A percentile compares a stretch with the other conserved stretches of the same genome.
These are phyloP conservation scores for Pugionium dolabratum DNA, from an alignment of 345 rosid species.

Conservation along the genomic window DNA sequence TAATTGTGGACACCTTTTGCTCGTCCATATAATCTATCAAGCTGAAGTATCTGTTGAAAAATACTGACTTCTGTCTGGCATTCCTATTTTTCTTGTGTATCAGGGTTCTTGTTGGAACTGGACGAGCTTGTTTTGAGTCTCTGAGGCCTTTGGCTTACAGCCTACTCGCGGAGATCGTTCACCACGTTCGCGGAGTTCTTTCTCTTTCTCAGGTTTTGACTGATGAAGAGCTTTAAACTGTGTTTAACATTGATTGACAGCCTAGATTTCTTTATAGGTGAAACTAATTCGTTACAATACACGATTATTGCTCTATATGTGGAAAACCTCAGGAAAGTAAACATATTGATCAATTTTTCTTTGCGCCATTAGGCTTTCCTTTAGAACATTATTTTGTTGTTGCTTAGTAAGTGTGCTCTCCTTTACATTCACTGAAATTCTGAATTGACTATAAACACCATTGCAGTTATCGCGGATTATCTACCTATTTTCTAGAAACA, in stretches of 20 bases:
- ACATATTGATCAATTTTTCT: constrained; percentile 11
- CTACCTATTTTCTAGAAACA: constrained; percentile 92
- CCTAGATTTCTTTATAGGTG: constrained; percentile 5
- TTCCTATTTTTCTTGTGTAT: constrained; percentile 17
- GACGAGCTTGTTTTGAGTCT: constrained; percentile 97
- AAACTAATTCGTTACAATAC: constrained; percentile 2
- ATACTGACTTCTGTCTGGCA: constrained; percentile 18
- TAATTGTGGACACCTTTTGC: constrained; percentile 6
- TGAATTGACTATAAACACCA: constrained; percentile 13
- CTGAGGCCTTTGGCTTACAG: constrained; percentile 98
- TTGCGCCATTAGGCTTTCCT: constrained; percentile 10
- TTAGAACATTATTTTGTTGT: not conserved
- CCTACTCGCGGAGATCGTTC: constrained; percentile 95
- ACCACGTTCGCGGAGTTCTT: constrained; percentile 92
- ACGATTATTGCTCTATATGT: constrained; percentile 17
- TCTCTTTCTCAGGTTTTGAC: constrained; percentile 73
- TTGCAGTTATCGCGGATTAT: constrained; percentile 93
- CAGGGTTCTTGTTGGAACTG: constrained; percentile 97
- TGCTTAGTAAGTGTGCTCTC: constrained; percentile 24
- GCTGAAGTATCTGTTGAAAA: constrained; percentile 12
- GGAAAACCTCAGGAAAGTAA: constrained; percentile 6
- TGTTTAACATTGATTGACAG: constrained; percentile 10
- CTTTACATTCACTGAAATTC: constrained; percentile 15
- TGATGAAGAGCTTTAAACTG: constrained; percentile 20
- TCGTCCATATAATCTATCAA: constrained; percentile 4